phyloP scores from a whole-genome alignment of 257 asterid species.

The Voacanga thouarsii region DNA sequence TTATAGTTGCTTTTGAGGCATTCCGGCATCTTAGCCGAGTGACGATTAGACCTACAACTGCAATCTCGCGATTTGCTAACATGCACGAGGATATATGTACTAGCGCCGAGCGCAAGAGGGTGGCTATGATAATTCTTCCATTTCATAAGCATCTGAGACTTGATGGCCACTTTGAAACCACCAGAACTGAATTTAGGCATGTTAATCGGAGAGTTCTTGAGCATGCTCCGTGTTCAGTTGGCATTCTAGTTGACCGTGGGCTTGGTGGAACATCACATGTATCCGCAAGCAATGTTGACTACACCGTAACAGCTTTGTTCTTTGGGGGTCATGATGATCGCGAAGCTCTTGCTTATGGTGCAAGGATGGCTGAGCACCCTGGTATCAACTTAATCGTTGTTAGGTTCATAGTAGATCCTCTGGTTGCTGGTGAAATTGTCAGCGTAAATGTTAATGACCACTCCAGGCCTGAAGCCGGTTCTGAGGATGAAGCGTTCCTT shows the following conservation, averaged over 20 bases:
- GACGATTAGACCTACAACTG: slow-evolving; percentile 44
- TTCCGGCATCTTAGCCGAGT: slow-evolving; percentile 46
- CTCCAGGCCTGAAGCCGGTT: background rate
- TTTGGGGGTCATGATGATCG: slow-evolving; percentile 53
- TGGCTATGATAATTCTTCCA: slow-evolving; percentile 46
- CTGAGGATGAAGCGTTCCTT: slow-evolving; percentile 30
- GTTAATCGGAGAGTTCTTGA: slow-evolving; percentile 46
- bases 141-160: slow-evolving; percentile 51
- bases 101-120: slow-evolving; percentile 37
- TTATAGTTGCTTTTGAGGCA: slow-evolving; percentile 44
- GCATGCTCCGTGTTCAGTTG: slow-evolving; percentile 50
- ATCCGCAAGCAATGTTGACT: slow-evolving; percentile 47
- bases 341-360: slow-evolving; percentile 47
- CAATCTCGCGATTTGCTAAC: slow-evolving; percentile 36
- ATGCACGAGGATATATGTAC: slow-evolving; percentile 52
- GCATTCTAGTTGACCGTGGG: slow-evolving; percentile 48
- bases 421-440: slow-evolving; percentile 24
- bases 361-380: slow-evolving; percentile 53
- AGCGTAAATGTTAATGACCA: slow-evolving; percentile 11
- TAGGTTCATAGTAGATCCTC: slow-evolving; percentile 21
- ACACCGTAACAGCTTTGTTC: slow-evolving; percentile 32
- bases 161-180: slow-evolving; percentile 46
- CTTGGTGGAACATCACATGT: slow-evolving; percentile 57
- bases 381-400: slow-evolving; percentile 22
- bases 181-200: slow-evolving; percentile 36